Conservation (phyloP, 2,329 filamentous ascomycete genomes). For the Ophiosphaerella korrae region DNA sequence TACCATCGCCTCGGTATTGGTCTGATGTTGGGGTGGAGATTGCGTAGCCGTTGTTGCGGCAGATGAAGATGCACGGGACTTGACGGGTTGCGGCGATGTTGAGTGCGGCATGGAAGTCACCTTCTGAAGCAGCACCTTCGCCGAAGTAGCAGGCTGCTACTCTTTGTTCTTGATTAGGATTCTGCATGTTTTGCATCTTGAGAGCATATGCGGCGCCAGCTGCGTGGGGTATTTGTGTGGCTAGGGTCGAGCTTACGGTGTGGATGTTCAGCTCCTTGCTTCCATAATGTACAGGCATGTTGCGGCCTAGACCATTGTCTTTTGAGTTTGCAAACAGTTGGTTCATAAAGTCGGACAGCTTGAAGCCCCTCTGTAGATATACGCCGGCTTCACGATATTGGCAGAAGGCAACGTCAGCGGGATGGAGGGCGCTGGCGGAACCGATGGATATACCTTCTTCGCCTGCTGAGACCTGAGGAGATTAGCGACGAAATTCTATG, state of each 20-base stretch:
- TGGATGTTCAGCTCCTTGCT: constrained; percentile 84
- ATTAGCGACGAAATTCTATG: not conserved
- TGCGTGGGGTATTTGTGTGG: constrained; percentile 88
- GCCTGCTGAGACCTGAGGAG: constrained; percentile 70
- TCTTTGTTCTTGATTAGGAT: constrained; percentile 65
- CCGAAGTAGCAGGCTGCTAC: constrained; percentile 87
- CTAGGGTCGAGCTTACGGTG: constrained; percentile 83
- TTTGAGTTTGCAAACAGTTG: constrained; percentile 88
- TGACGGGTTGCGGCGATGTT: constrained; percentile 89
- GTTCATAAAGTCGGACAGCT: constrained; percentile 87
- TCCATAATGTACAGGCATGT: constrained; percentile 98
- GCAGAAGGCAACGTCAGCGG: constrained; percentile 87
- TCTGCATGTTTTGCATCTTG: constrained; percentile 76
- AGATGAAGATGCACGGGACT: constrained; percentile 89
- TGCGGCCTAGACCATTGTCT: constrained; percentile 80
- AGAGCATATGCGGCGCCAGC: constrained; percentile 85
- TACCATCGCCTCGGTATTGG: constrained; percentile 90
- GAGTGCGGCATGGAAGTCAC: constrained; percentile 87
- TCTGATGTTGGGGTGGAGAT: constrained; percentile 89
- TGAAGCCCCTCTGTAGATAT: constrained; percentile 87
- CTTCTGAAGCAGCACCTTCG: constrained; percentile 87
- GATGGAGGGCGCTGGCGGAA: constrained; percentile 79
- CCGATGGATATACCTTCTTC: constrained; percentile 95
- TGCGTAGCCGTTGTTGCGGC: constrained; percentile 90
- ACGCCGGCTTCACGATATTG: constrained; percentile 95